Evolutionary conservation across 225 moss, liverwort and hornwort genomes (phyloP), one percentile per base, ranked within the genome.

Genomic region (Pseudisothecium myosuroides): DNA sequence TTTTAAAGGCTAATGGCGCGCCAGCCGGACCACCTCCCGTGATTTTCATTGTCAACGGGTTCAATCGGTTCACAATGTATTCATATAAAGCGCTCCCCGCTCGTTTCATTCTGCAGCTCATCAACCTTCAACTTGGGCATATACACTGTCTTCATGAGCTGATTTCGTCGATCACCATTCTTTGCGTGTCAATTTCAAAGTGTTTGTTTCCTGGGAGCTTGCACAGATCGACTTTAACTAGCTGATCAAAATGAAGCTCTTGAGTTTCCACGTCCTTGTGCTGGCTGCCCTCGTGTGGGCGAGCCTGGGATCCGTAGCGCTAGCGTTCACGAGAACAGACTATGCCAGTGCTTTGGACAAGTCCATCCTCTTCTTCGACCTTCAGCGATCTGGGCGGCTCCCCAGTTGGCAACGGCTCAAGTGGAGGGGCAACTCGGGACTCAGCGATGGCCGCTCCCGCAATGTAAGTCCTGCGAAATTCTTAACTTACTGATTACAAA

Each of bases 341-440:
- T 94, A 94, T 7, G 81, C 88, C 9, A 91, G 36, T 54, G 94
- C 93, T 27, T 63, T 94, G 80, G 92, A 91, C 85, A 92, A 92
- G 71, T 95, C 95, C 88, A 93, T 95, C 89, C 71, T 95, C 68
- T 95, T 95, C 89, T 95, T 87, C 85, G 95, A 95, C 83, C 92
- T 93, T 55, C 95, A 95, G 83, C 88, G 93, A 37, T 95, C 95
- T n/a, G 95, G 95, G 43, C 81, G 83, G 72, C 92, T 95, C 83
- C 95, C 95, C 31, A 45, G 54, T 74, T 93, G 92, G 92, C 95
- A 95, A 89, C 88, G 93, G 14, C 88, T 95, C 88, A 87, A 31
- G 52, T 95, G 95, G 95, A 91, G 93, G 47, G 83, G 88, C 10
- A 86, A 95, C 89, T 95, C 95, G 17, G 95, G 86, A n/a, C 87